These are phyloP conservation scores for Schoenoplectus tabernaemontani DNA, from an alignment of 202 grass and related monocot genomes.

Conservation along the genomic window DNA sequence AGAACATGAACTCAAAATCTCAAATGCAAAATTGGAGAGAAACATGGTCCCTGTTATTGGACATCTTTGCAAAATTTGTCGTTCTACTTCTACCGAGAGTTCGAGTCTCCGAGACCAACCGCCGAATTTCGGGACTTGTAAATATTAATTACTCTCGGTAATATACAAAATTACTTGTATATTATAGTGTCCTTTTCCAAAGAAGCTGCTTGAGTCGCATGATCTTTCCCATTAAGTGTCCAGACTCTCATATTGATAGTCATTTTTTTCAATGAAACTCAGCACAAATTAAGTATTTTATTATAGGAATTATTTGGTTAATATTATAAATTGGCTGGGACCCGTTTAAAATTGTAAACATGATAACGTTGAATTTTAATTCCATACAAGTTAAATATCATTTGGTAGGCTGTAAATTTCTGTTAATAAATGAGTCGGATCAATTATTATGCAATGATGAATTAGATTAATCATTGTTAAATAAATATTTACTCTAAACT, in stretches of 20 bases:
- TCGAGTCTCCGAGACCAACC: not conserved
- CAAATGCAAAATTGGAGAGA: not conserved
- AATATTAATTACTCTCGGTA: not conserved
- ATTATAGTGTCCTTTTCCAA: not conserved
- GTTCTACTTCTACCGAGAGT: no score
- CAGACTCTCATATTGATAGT: not conserved
- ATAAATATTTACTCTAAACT: no score
- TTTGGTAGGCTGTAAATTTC: no score
- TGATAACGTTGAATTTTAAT: no score
- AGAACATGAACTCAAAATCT: not conserved
- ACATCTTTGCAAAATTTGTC: constrained; percentile 1
- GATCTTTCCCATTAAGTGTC: not conserved
- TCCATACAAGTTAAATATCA: no score
- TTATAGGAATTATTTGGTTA: not conserved
- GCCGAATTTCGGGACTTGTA: not conserved
- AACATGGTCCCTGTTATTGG: constrained; percentile 22
- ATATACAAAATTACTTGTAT: not conserved
- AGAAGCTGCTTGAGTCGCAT: not conserved
- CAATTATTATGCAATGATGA: no score
- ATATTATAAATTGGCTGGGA: not conserved
- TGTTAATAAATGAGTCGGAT: no score
- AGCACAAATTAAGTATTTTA: not conserved
- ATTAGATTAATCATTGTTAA: no score
- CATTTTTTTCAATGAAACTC: not conserved
- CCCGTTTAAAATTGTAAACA: no score